These are phyloP conservation scores for Blastosporella zonata DNA, from an alignment of 1,284 basidiomycete genomes.

Conservation along the genomic window DNA sequence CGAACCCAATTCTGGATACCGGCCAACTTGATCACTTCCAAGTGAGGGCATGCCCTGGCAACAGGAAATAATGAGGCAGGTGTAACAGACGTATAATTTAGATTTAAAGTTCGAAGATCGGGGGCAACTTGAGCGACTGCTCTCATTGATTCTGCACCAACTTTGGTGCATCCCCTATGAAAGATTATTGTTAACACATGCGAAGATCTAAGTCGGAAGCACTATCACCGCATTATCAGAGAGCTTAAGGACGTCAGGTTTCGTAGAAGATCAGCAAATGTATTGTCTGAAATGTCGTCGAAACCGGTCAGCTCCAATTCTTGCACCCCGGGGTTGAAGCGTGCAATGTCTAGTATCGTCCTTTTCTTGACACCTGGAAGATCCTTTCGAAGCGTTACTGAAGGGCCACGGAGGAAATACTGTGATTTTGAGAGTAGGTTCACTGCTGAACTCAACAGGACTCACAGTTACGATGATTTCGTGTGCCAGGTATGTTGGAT, in stretches of 20 bases:
- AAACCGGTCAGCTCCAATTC: slow-evolving; percentile 52
- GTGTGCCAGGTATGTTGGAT: slow-evolving; percentile 49
- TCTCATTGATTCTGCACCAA: slow-evolving; percentile 45
- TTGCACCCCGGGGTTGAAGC: slow-evolving; percentile 37
- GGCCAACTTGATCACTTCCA: slow-evolving; percentile 62
- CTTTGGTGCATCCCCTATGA: slow-evolving; percentile 57
- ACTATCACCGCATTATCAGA: slow-evolving; percentile 52
- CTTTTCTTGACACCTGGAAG: slow-evolving; percentile 50
- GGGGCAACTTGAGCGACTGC: slow-evolving; percentile 43
- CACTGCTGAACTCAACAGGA: not conserved
- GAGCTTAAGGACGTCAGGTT: slow-evolving; percentile 43
- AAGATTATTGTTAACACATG: not conserved
- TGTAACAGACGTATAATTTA: slow-evolving; percentile 58
- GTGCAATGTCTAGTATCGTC: slow-evolving; percentile 47
- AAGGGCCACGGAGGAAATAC: slow-evolving; percentile 59
- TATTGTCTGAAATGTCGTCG: slow-evolving; percentile 47
- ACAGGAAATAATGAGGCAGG: slow-evolving; percentile 47
- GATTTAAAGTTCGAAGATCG: slow-evolving; percentile 46
- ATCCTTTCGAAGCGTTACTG: slow-evolving; percentile 46
- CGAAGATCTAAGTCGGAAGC: not conserved
- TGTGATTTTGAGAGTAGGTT: slow-evolving; percentile 23
- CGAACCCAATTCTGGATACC: slow-evolving; percentile 59
- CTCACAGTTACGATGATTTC: slow-evolving; percentile 55
- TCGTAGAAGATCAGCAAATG: slow-evolving; percentile 48
- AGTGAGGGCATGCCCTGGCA: slow-evolving; percentile 36